Evolutionary conservation across 2,329 filamentous ascomycete species (phyloP), one percentile per base, ranked within the genome.

Genomic region (Emmonsia crescens): DNA sequence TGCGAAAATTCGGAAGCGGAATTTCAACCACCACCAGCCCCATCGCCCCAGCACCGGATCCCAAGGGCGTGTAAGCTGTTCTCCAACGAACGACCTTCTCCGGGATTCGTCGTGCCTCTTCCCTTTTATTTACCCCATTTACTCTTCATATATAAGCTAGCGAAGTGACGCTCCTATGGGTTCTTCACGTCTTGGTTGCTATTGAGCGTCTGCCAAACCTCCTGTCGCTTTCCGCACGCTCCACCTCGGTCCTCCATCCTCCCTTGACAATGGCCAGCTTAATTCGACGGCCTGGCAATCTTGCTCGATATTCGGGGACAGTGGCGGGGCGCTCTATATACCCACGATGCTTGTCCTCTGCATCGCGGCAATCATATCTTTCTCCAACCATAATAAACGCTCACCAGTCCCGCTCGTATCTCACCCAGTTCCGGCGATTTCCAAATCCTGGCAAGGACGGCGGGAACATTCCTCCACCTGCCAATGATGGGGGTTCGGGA

Each of bases 221-320:
- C 66, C 67, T 64, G 49, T 66, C 64, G 65, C 59, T 59, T 57
- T 62, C 61, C 52, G 49, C 48, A 42, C 44, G 58, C 66, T 65
- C 62, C 66, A 63, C 63, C 67, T 64, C 64, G 68, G 65, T 62
- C 62, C 67, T 64, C 64, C 68, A 65, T 62, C 62, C 67, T 70
- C 69, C 27, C 69, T 74, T 73, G 76, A 79, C 73, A 75, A 89
- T 89, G 86, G 85, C 85, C 73, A 83, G 83, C 70, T 78, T 86
- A 70, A 77, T 88, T 67, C 83, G 85, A 74, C 84, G 85, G 74
- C 82, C 86, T 73, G 83, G 84, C 78, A 82, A 84, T 74, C 77
- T 89, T 72, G 83, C 84, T 76, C 82, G 83, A 73, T 79, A 85
- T 71, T 82, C 83, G 63, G 82, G 82, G 74, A 77, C 81, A 67